phyloP scores from a whole-genome alignment of 805 yeast species.

The Kazachstania viticola region DNA sequence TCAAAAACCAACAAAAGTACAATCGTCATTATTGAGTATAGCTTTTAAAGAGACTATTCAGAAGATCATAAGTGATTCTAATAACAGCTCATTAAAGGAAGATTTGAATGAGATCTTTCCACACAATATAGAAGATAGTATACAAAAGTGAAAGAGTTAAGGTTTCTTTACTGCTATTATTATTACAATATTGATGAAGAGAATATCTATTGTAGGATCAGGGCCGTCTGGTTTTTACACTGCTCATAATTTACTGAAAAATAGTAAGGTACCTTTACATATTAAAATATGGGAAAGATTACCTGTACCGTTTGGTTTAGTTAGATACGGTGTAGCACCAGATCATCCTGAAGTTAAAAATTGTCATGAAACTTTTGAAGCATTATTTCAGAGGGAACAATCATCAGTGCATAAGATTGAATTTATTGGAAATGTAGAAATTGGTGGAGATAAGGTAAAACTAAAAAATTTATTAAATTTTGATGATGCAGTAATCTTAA shows the following conservation, averaged over 20 bases:
- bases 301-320: slow-evolving; percentile 86
- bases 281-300: slow-evolving; percentile 73
- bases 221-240: slow-evolving; percentile 98
- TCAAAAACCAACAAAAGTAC: too few species aligned
- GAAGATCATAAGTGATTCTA: too few species aligned
- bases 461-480: slow-evolving; percentile 37
- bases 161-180: too few species aligned
- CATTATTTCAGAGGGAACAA: not conserved
- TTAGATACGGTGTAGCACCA: slow-evolving; percentile 96
- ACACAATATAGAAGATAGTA: too few species aligned
- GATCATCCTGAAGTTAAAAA: slow-evolving; percentile 96
- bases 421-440: slow-evolving; percentile 59
- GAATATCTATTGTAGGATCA: slow-evolving; percentile 73
- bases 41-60: too few species aligned
- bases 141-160: too few species aligned
- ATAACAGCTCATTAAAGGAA: too few species aligned
- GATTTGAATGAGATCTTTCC: too few species aligned
- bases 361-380: slow-evolving; percentile 55
- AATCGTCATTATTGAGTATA: too few species aligned
- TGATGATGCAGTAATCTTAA: slow-evolving; percentile 65
- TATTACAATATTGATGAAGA: too few species aligned
- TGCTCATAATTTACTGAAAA: slow-evolving; percentile 56
- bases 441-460: slow-evolving; percentile 58
- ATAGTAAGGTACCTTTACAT: slow-evolving; percentile 29
- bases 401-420: slow-evolving; percentile 30